Evolutionary conservation across 2,329 filamentous ascomycete species (phyloP), one percentile per base, ranked within the genome.

Genomic region (Colletotrichum siamense): DNA sequence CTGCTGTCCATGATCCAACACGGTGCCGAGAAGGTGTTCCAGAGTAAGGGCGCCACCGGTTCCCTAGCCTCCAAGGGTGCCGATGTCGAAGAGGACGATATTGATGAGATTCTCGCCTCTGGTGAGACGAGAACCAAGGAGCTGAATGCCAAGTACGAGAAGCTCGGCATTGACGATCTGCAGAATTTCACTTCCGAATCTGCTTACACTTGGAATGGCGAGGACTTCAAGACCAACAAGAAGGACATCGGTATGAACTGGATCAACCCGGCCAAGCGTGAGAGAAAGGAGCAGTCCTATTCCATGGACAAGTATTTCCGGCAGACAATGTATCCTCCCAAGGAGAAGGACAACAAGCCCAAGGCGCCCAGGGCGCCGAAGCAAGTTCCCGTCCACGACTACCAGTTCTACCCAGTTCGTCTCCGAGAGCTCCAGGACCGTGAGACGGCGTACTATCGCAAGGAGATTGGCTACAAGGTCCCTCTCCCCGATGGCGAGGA

Each of bases 281-380:
- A 99, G 87, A 95, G 97, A 81, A 99, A 99, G 85, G 96, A 99
- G 82, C 96, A 98, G 83, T 96, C 95, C 7, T 99, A 99, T 84
- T 98, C 96, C 1, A 98, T 99, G 88, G 98, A 99, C 84, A 98
- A 98, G 85, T 99, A 99, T 87, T 99, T 99, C 87, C 94, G 96
- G 79, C 94, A 98, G 81, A 95, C 96, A 12, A 91, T 99, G 82
- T 94, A 95, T 80, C 90, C 90, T 13, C 90, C 92, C 44, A 97
- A 95, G 93, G 95, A 84, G 92, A 94, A 95, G 52, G 96, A 98
- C 77, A 91, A 95, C 30, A 98, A 98, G 85, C 96, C 96, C 10
- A 98, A 98, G 86, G 95, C 97, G 24, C 98, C 97, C n/a, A 93
- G 96, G 72, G 95, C 97, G 12, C 97, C 97, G 1, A 98, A 98